Base-by-base conservation (phyloP, 768 basidiomycete genomes). In the Tulasnella sp. region DNA sequence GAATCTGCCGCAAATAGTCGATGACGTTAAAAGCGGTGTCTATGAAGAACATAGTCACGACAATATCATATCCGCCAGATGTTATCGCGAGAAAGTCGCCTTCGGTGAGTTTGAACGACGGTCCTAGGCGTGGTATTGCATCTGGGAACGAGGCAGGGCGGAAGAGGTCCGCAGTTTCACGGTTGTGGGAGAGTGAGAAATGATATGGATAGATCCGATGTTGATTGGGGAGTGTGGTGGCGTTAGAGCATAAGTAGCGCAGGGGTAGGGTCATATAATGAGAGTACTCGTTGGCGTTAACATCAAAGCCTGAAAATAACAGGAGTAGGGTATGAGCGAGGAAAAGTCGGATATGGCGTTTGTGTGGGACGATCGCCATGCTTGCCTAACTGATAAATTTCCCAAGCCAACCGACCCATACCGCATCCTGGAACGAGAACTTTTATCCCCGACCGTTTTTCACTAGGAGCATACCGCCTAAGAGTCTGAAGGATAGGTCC, bases 121-220 rank as follows among this genome's bases (percentile, higher is more conserved):
- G 61, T 4, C 69, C 68, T 34, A 77, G 70, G 2, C 77, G 73
- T 0, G 84, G 84, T 10, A 84, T 64, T 34, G 72, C 75, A 65
- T 87, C 84, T 0, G 85, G 85, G 64, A 85, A 83, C 0, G 66
- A 60, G 52, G 84, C 71, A 2, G 66, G 30, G 17, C 82, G 79
- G 65, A 84, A 81, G 2, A 81, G 66, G 10, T 74, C 67, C 12
- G 72, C 72, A 12, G 72, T 73, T 24, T 72, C 72, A 11, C 77
- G 74, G 63, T 84, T 82, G 66, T 87, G 84, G 17, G 84, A 85
- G 68, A 83, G 84, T 78, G 81, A 82, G 63, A 83, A 78, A 0
- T 80, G 73, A 64, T 79, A 85, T 0, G 85, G 85, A 44, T 77
- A 75, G 4, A 85, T 58, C 8, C 64, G 68, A 67, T 84, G 82